Percentiles rank a stretch among this genome's conserved stretches.
Conservation (phyloP, 768 basidiomycete genomes). For the Nidula microcarpa region DNA sequence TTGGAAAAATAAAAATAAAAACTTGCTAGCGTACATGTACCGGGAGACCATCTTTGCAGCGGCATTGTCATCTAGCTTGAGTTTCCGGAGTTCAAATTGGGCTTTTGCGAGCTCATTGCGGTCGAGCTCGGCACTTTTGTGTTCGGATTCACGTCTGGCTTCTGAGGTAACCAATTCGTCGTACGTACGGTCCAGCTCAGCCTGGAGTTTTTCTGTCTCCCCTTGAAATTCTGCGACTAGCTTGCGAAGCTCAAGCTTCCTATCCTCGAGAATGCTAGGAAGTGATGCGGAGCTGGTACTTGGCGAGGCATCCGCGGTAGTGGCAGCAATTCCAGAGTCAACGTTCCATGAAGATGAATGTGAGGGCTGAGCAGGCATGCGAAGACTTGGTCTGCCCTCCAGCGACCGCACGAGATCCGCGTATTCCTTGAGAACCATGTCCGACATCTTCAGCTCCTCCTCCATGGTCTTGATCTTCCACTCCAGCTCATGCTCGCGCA, state of each 20-base stretch:
- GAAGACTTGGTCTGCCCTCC: slow-evolving; percentile 35
- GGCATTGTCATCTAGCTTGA: slow-evolving; percentile 63
- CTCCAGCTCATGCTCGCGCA: slow-evolving; percentile 47
- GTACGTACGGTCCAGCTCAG: slow-evolving; percentile 37
- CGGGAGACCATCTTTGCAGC: slow-evolving; percentile 82
- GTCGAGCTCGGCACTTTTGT: slow-evolving; percentile 34
- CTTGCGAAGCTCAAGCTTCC: slow-evolving; percentile 43
- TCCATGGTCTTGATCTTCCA: slow-evolving; percentile 42
- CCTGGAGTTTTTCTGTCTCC: slow-evolving; percentile 43
- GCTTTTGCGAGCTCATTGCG: slow-evolving; percentile 41
- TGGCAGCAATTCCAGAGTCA: neutral
- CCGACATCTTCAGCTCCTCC: slow-evolving; percentile 60
- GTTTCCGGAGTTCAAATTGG: slow-evolving; percentile 49
- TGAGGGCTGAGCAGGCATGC: slow-evolving; percentile 2
- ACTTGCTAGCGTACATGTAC: slow-evolving; percentile 59
- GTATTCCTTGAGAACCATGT: slow-evolving; percentile 67
- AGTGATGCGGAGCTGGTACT: slow-evolving; percentile 13
- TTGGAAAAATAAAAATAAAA: neutral
- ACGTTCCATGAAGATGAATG: slow-evolving; percentile 1
- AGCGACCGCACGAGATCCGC: slow-evolving; percentile 69
- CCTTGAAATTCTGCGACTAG: slow-evolving; percentile 46
- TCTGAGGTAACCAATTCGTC: slow-evolving; percentile 39
- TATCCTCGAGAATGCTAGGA: slow-evolving; percentile 39
- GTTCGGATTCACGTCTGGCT: slow-evolving; percentile 43
- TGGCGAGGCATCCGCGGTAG: slow-evolving; percentile 1